Conservation (phyloP, 305 asterid species). For the Plantago lanceolata region DNA sequence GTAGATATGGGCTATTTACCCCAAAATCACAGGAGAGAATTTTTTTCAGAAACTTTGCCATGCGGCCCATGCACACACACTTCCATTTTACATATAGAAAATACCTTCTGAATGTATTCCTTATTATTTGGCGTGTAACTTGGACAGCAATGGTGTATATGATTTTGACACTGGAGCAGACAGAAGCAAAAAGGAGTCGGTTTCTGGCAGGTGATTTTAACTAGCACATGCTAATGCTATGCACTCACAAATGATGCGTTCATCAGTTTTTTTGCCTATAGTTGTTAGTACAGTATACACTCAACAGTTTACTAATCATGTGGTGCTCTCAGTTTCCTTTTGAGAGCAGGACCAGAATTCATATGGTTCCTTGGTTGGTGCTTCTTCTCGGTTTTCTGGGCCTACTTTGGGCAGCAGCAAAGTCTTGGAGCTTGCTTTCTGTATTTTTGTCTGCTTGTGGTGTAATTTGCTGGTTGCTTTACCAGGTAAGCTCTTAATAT, state of each 20-base stretch:
- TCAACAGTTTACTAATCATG: not conserved
- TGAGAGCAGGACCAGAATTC: slow-evolving; percentile 70
- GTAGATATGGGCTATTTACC: not conserved
- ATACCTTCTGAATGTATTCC: not conserved
- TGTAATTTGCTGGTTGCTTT: slow-evolving; percentile 66
- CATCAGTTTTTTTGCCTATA: not conserved
- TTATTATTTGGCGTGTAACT: not conserved
- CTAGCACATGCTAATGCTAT: not conserved
- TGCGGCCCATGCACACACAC: too few relatives aligned
- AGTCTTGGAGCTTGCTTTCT: slow-evolving; percentile 54
- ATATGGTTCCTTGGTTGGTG: slow-evolving; percentile 43
- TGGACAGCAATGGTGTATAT: slow-evolving; percentile 71
- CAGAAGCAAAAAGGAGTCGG: slow-evolving; percentile 84
- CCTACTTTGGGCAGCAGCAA: slow-evolving; percentile 53
- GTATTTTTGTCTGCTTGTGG: slow-evolving; percentile 54
- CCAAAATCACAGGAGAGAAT: too few relatives aligned
- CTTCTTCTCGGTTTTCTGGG: slow-evolving; percentile 72
- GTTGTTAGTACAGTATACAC: slow-evolving; percentile 2
- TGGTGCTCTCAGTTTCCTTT: slow-evolving; percentile 4
- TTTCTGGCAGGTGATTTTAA: slow-evolving; percentile 52
- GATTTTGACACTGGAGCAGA: slow-evolving; percentile 93
- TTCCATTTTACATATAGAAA: too few relatives aligned
- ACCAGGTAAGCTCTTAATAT: slow-evolving; percentile 49
- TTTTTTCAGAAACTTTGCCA: too few relatives aligned
- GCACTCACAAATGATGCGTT: too few relatives aligned